phyloP scores from a whole-genome alignment of 2,329 filamentous ascomycete species.

The Ophiostoma sp. region DNA sequence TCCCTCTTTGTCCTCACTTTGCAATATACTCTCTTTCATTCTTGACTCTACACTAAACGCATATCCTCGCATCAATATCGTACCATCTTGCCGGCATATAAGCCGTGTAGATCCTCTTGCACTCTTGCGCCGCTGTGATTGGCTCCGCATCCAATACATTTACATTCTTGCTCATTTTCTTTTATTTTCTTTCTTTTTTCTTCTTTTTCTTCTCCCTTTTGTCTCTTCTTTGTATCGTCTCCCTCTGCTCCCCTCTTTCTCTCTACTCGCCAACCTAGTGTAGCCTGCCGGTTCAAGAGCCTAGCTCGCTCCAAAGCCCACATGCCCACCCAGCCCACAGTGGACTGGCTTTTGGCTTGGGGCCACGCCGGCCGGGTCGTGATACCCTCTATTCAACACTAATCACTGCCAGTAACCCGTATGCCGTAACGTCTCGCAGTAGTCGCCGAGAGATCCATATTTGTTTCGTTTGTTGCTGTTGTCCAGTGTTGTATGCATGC shows the following conservation, averaged over 20 bases:
- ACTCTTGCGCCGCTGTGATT: neutral
- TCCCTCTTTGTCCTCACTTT: neutral
- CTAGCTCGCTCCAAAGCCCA: neutral
- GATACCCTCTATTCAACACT: neutral
- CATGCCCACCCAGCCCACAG: neutral
- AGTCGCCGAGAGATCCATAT: neutral
- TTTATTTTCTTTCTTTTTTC: neutral
- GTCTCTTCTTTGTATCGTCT: neutral
- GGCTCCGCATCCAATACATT: neutral
- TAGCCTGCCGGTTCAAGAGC: neutral
- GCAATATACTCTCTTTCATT: neutral
- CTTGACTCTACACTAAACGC: neutral
- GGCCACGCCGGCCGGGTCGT: slow-evolving; percentile 4
- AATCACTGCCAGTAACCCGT: too few relatives aligned
- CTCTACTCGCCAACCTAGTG: neutral
- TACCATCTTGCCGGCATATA: neutral
- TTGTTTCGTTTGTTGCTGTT: neutral
- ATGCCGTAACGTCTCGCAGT: slow-evolving; percentile 1
- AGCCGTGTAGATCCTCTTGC: neutral
- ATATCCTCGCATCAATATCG: neutral
- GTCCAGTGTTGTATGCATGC: neutral
- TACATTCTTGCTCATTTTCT: neutral
- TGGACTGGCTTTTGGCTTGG: slow-evolving; percentile 5
- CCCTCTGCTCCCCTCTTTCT: neutral
- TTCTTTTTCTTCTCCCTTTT: neutral